Base-by-base conservation (phyloP, 2,329 filamentous ascomycete genomes). In the Penicillium sp. region DNA sequence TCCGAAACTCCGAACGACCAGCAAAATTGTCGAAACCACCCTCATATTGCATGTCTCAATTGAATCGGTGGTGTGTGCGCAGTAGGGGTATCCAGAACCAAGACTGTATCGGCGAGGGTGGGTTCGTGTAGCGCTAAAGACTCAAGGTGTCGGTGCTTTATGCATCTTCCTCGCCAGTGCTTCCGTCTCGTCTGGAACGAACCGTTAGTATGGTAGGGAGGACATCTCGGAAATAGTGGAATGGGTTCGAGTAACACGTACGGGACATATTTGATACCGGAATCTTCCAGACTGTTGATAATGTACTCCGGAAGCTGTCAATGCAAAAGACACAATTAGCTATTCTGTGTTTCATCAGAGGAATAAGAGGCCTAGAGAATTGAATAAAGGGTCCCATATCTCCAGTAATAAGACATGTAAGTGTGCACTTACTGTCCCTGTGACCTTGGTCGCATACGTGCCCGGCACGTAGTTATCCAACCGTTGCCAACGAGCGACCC, bases 401-500 rank as follows among this genome's bases (percentile, higher is more conserved):
- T 3, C 7, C 18, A 49, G 42, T 5, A 40, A 18, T 47, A 26
- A 26, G 24, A 8, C 2, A 26, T 9, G 8, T 6, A 48, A 16
- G 22, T 9, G 32, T 42, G 10, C 43, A 75, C 81, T 74, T 63
- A 84, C 81, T 59, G 90, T 85, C 18, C 94, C 94, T 32, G 89
- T 91, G 24, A 99, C 94, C 78, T 97, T 97, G 54, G 92, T 89
- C 18, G 94, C 94, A 77, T 99, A 99, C 56, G 95, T 87, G 52
- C 94, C 94, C 16, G 86, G 84, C 50, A 94, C 88, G 74, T 96
- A 97, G 53, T 85, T 85, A 72, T 97, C 90, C 57, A 99, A 78
- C 9, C 94, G 85, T 81, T 97, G 92, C 89, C 92, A 97, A 72
- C 90, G 90, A n/a, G 93, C 92, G 47, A 97, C 90, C 94, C 94